phyloP scores from a whole-genome alignment of 306 rosid species.

The Ziziphus jujuba region DNA sequence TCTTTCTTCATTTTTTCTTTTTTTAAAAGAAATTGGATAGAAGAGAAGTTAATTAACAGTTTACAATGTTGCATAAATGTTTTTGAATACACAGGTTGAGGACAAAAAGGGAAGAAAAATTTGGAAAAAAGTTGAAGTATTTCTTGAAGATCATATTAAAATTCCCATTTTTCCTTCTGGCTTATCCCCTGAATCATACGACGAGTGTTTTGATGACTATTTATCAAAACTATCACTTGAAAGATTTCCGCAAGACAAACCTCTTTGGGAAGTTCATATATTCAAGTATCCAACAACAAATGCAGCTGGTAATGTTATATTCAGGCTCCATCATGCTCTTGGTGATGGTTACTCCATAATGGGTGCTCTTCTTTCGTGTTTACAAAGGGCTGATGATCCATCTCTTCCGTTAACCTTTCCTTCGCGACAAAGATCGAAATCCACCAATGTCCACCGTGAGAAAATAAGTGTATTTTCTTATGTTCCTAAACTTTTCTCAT shows the following conservation, averaged over 20 bases:
- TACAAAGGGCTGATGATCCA: conserved; percentile 48
- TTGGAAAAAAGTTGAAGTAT: conserved; percentile 55
- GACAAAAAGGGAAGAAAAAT: conserved; percentile 31
- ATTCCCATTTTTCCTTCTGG: conserved; percentile 30
- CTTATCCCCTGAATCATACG: conserved; percentile 26
- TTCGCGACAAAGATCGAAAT: conserved; percentile 17
- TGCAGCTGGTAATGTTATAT: conserved; percentile 34
- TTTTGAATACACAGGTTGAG: conserved; percentile 33
- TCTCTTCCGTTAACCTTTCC: conserved; percentile 60
- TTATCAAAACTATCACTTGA: conserved; percentile 36
- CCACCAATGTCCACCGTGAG: background rate
- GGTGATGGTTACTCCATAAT: conserved; percentile 68
- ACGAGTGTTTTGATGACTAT: conserved; percentile 34
- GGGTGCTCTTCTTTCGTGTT: conserved; percentile 64
- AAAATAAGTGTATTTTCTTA: background rate
- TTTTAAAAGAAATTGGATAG: too few species aligned
- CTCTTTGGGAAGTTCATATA: conserved; percentile 58
- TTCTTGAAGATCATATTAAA: conserved; percentile 42
- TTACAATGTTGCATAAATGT: too few species aligned
- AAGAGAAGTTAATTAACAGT: too few species aligned
- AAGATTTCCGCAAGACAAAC: conserved; percentile 34
- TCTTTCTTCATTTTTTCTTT: background rate
- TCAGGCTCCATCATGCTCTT: conserved; percentile 61
- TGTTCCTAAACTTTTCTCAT: conserved; percentile 23
- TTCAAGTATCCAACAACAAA: conserved; percentile 45